A percentile compares a stretch with the other conserved stretches of the same genome.
phyloP scores from a whole-genome alignment of 257 asterid species.

The Osmanthus fragrans region DNA sequence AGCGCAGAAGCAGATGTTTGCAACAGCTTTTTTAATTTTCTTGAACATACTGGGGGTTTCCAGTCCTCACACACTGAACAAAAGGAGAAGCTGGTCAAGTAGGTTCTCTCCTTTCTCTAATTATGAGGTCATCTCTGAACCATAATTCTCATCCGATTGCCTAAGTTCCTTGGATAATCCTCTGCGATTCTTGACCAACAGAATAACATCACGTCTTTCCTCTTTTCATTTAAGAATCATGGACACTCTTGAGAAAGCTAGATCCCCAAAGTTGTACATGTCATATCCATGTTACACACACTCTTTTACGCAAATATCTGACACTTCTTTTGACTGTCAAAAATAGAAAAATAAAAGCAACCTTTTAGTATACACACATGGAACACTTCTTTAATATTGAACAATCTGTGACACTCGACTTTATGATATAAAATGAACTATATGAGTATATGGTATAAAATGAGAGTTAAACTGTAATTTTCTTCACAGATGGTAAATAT shows the following conservation, averaged over 20 bases:
- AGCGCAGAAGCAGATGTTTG: slow-evolving; percentile 84
- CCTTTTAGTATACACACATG: background rate
- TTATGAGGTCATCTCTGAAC: background rate
- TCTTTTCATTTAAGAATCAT: background rate
- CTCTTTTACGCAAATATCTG: background rate
- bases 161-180: background rate
- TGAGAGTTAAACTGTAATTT: background rate
- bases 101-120: slow-evolving; percentile 32
- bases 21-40: slow-evolving; percentile 68
- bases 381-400: background rate
- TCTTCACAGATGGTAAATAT: background rate
- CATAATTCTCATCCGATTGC: background rate
- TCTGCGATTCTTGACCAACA: background rate
- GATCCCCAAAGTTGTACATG: background rate
- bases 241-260: background rate
- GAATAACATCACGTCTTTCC: background rate
- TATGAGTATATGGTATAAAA: background rate
- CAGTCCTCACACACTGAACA: slow-evolving; percentile 50
- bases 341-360: background rate
- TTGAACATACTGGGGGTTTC: slow-evolving; percentile 61
- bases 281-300: background rate
- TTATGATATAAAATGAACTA: background rate
- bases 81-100: slow-evolving; percentile 64
- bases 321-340: background rate
- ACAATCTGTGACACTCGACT: background rate